A percentile compares a stretch with the other conserved stretches of the same genome.
These are phyloP conservation scores for Knufia fluminis DNA, from an alignment of 2,329 filamentous ascomycete genomes.

Conservation along the genomic window DNA sequence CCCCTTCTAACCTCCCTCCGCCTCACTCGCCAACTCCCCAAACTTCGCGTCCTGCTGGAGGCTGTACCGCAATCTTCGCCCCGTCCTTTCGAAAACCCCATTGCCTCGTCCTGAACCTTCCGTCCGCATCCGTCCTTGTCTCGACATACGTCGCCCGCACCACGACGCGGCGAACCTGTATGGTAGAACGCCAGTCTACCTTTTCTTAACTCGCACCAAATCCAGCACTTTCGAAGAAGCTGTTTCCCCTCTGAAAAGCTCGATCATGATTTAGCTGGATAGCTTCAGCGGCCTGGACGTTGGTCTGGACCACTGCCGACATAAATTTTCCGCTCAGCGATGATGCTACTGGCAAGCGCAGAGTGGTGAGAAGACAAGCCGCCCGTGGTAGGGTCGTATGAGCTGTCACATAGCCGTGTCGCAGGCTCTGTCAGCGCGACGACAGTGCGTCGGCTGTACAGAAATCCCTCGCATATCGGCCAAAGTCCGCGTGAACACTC, in stretches of 20 bases:
- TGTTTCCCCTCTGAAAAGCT: neutral
- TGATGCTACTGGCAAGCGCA: neutral
- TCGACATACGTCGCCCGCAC: no score
- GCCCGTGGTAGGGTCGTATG: no score
- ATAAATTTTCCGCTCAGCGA: neutral
- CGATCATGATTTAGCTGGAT: neutral
- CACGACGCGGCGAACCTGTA: no score
- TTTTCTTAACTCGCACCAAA: neutral
- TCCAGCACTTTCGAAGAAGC: constrained; percentile 5
- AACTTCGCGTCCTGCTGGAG: no score
- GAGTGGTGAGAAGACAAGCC: neutral
- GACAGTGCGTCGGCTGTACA: neutral
- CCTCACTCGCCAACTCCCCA: no score
- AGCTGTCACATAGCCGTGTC: neutral
- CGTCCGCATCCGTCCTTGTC: no score
- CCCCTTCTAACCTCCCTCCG: no score
- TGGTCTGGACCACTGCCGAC: neutral
- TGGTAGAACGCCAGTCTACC: neutral
- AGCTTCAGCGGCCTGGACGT: neutral
- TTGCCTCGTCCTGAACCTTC: no score
- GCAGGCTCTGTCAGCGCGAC: neutral
- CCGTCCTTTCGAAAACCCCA: no score
- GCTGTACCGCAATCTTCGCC: no score
- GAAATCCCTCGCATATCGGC: neutral
- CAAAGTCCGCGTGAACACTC: neutral